Evolutionary conservation across 1,139 yeast species (phyloP).

Genomic region (Candida frijolesensis): DNA sequence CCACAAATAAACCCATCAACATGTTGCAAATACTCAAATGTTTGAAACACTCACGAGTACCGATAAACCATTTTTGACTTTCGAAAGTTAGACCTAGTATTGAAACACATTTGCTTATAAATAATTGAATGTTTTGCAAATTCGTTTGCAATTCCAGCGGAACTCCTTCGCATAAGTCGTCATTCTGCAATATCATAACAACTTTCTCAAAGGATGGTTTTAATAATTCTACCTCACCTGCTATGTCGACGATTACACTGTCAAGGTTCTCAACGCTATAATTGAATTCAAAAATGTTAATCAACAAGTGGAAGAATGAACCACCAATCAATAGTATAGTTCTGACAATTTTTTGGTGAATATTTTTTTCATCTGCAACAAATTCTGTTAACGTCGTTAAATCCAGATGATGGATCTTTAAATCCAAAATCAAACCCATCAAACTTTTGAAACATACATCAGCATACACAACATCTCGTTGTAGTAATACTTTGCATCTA

Average conservation of each 20-base stretch:
- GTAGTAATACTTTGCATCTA: constrained; percentile 6
- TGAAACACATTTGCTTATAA: background rate
- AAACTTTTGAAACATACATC: background rate
- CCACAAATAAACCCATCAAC: background rate
- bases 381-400: background rate
- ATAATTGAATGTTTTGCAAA: background rate
- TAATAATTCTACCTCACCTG: background rate
- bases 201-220: background rate
- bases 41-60: background rate
- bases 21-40: background rate
- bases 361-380: background rate
- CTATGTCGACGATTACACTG: background rate
- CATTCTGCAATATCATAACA: background rate
- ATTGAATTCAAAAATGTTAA: constrained; percentile 4
- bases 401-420: constrained; percentile 7
- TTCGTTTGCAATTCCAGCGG: constrained; percentile 1
- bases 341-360: constrained; percentile 3
- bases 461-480: background rate
- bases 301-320: constrained; percentile 1
- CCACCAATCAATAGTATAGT: background rate
- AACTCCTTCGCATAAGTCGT: background rate
- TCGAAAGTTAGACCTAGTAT: background rate
- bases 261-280: background rate
- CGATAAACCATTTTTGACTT: background rate
- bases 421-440: constrained; percentile 3